phyloP scores from a whole-genome alignment of 2,329 filamentous ascomycete species.

The Periconia sp. region DNA sequence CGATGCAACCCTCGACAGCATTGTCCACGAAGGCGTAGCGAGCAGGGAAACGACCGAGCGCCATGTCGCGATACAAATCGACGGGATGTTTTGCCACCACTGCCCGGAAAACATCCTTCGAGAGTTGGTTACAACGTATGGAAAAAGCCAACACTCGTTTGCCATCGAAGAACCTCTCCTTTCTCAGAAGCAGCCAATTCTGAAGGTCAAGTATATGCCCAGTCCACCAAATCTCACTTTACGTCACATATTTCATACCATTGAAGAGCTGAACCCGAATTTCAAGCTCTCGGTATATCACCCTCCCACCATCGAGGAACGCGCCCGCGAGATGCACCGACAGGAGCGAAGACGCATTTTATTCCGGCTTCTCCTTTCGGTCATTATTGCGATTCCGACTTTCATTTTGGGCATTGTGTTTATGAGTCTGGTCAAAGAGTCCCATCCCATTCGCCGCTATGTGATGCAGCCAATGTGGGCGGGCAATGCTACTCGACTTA shows the following conservation, averaged over 20 bases:
- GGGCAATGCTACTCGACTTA: slow-evolving; percentile 70
- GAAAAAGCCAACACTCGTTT: slow-evolving; percentile 40
- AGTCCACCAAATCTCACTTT: slow-evolving; percentile 70
- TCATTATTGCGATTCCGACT: slow-evolving; percentile 73
- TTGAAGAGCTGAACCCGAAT: slow-evolving; percentile 65
- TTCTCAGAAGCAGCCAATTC: slow-evolving; percentile 60
- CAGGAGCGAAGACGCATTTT: slow-evolving; percentile 70
- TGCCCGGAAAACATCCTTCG: slow-evolving; percentile 55
- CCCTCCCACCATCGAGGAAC: slow-evolving; percentile 80
- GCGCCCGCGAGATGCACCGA: slow-evolving; percentile 70
- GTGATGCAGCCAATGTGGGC: slow-evolving; percentile 71
- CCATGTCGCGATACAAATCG: slow-evolving; percentile 38
- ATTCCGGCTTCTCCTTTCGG: slow-evolving; percentile 69
- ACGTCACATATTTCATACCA: slow-evolving; percentile 69
- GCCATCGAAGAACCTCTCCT: slow-evolving; percentile 59
- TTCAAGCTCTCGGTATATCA: slow-evolving; percentile 74
- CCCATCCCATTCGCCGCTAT: slow-evolving; percentile 61
- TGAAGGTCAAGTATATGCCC: slow-evolving; percentile 72
- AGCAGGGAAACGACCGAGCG: slow-evolving; percentile 25
- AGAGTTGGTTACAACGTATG: slow-evolving; percentile 56
- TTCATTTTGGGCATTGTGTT: slow-evolving; percentile 88
- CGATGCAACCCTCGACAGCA: slow-evolving; percentile 41
- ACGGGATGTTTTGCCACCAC: slow-evolving; percentile 51
- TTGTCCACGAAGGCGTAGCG: slow-evolving; percentile 19
- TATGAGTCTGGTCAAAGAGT: slow-evolving; percentile 74